Evolutionary conservation across 805 yeast genomes (phyloP).

Genomic region (Candida ipomoeae): DNA sequence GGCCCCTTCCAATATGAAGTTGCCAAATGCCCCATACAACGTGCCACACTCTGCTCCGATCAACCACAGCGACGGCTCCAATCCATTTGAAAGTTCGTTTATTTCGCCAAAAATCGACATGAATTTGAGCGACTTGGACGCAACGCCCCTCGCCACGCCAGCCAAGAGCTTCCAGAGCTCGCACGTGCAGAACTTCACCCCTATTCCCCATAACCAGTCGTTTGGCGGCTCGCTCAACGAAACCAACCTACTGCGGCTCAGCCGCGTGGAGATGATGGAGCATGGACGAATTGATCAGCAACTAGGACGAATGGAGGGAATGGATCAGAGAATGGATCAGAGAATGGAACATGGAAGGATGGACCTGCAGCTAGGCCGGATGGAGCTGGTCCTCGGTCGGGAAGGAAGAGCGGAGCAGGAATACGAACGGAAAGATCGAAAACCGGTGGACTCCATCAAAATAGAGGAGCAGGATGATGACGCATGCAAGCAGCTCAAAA

Average conservation of each 20-base stretch:
- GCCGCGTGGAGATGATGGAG: background rate
- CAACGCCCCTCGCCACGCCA: constrained; percentile 18
- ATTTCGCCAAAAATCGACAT: constrained; percentile 11
- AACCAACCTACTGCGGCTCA: background rate
- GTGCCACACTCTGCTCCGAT: constrained; percentile 1
- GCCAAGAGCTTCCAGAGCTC: constrained; percentile 5
- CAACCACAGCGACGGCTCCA: background rate
- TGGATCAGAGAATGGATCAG: no score
- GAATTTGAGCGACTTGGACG: constrained; percentile 12
- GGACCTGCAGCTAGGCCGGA: background rate
- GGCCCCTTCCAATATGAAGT: background rate
- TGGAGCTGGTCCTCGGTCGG: background rate
- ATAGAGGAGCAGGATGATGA: constrained; percentile 41
- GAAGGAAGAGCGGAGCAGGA: background rate
- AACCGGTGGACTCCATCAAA: constrained; percentile 29
- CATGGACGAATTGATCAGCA: background rate
- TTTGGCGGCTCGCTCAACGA: constrained; percentile 17
- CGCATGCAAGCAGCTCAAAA: constrained; percentile 37
- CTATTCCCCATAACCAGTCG: constrained; percentile 11
- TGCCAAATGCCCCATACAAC: background rate
- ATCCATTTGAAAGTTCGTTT: constrained; percentile 14
- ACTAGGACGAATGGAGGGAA: background rate
- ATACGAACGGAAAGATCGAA: constrained; percentile 13
- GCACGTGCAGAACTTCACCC: constrained; percentile 13
- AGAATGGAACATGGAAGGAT: background rate